Base-by-base conservation (phyloP, 202 grass and related monocot genomes). In the Hordeum pubiflorum region DNA sequence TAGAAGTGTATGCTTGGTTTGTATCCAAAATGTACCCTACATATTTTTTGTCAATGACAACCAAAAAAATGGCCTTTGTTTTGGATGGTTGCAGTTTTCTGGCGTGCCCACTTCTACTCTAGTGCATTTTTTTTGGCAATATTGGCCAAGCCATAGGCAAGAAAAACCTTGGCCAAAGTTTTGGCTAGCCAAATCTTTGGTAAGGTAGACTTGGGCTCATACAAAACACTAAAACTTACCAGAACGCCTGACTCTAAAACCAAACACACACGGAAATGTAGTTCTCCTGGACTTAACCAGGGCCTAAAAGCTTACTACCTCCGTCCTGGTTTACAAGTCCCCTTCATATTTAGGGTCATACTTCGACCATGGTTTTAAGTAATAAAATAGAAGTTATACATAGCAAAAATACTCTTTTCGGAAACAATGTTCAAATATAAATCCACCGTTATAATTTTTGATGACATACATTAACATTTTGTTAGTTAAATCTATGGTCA, bases 1-100 rank as follows among this genome's bases (percentile, higher is more conserved):
- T 79, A 6, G 44, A 65, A 86, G 43, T 38, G 65, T 23, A 69
- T 21, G 67, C 21, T 70, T 44, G 21, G 38, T 70, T 70, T 70
- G 12, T 70, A 39, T 27, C 50, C 50, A 54, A 54, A n/a, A 54
- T n/a, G 50, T 54, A 8, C 50, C 17, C 50, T 54, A 54, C 50
- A 10, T 58, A 58, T 23, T 58, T 23, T 22, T 21, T 22, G 9
- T 9, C 20, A 9, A 23, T 23, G 55, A 11, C 27, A 29, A 29
- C 54, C 18, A 58, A 58, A 58, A 58, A 23, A 26, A 27, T 48
- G 3, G 7, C 23, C 7, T 69, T 39, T 9, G 12, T 70, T 29
- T 71, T 17, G 41, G 27, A 48, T 46, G 40, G 9, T 72, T 17
- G 23, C 26, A 72, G 1, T 52, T 50, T 72, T 50, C 43, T 72